Evolutionary conservation across 225 moss, liverwort and hornwort species (phyloP).

Genomic region (Sphagnum tenellum): DNA sequence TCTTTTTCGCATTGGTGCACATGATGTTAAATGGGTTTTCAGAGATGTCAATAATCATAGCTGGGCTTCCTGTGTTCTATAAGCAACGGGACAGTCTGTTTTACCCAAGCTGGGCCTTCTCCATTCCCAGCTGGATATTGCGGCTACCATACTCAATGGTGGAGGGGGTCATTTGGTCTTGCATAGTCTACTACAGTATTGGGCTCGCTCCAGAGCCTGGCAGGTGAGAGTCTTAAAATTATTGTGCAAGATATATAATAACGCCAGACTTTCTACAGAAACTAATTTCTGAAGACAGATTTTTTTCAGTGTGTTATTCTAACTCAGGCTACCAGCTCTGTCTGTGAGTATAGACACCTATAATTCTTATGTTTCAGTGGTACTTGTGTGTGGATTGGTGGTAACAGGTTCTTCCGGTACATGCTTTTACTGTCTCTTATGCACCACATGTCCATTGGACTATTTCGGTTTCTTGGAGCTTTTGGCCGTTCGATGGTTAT

Average conservation of each 20-base stretch:
- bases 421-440: background rate
- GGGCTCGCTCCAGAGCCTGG: conserved; percentile 33
- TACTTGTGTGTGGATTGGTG: no score
- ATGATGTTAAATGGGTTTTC: conserved; percentile 50
- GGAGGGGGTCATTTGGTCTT: conserved; percentile 26
- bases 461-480: conserved; percentile 1
- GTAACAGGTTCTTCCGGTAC: background rate
- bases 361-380: no score
- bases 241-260: no score
- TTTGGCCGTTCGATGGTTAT: conserved; percentile 3
- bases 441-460: conserved; percentile 5
- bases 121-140: conserved; percentile 30
- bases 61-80: conserved; percentile 35
- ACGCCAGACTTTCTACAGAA: no score
- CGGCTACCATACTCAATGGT: conserved; percentile 29
- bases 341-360: no score
- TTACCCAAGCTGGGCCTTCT: conserved; percentile 39
- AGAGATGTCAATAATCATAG: conserved; percentile 29
- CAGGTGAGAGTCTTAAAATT: conserved; percentile 9
- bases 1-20: conserved; percentile 30
- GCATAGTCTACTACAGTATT: conserved; percentile 23
- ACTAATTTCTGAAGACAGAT: no score
- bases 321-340: no score
- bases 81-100: conserved; percentile 39
- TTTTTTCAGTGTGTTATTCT: no score